These are phyloP conservation scores for Trichothecium roseum DNA, from an alignment of 2,329 filamentous ascomycete species.

Conservation along the genomic window DNA sequence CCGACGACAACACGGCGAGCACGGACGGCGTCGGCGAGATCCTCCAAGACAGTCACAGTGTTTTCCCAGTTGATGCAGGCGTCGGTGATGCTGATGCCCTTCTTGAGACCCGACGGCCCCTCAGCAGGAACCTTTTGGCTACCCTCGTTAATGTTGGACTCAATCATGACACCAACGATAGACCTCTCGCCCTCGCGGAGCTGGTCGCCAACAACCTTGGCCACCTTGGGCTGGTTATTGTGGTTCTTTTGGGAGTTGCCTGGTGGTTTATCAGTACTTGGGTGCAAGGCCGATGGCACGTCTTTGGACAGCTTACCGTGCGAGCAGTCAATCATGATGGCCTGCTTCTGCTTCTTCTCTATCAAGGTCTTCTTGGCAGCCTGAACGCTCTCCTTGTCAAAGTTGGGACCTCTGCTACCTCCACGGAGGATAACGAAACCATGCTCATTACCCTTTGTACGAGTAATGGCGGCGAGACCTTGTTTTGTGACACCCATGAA, in stretches of 20 bases:
- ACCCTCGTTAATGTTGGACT: slow-evolving; percentile 90
- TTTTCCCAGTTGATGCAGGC: slow-evolving; percentile 91
- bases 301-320: slow-evolving; percentile 55
- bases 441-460: slow-evolving; percentile 89
- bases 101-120: slow-evolving; percentile 68
- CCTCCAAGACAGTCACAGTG: slow-evolving; percentile 71
- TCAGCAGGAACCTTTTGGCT: slow-evolving; percentile 82
- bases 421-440: slow-evolving; percentile 95
- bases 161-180: slow-evolving; percentile 97
- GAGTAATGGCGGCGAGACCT: slow-evolving; percentile 86
- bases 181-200: slow-evolving; percentile 75
- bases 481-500: slow-evolving; percentile 99
- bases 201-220: slow-evolving; percentile 72
- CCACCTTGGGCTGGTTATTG: slow-evolving; percentile 92
- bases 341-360: slow-evolving; percentile 75
- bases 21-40: slow-evolving; percentile 75
- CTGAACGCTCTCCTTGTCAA: slow-evolving; percentile 74
- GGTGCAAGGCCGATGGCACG: neutral
- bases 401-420: slow-evolving; percentile 88
- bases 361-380: slow-evolving; percentile 65
- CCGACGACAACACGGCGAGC: slow-evolving; percentile 52
- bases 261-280: slow-evolving; percentile 19
- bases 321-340: slow-evolving; percentile 98
- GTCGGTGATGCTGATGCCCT: slow-evolving; percentile 90
- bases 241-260: slow-evolving; percentile 97